A percentile compares a stretch with the other conserved stretches of the same genome.
These are phyloP conservation scores for Escallonia rubra DNA, from an alignment of 129 eudicot species.

Conservation along the genomic window DNA sequence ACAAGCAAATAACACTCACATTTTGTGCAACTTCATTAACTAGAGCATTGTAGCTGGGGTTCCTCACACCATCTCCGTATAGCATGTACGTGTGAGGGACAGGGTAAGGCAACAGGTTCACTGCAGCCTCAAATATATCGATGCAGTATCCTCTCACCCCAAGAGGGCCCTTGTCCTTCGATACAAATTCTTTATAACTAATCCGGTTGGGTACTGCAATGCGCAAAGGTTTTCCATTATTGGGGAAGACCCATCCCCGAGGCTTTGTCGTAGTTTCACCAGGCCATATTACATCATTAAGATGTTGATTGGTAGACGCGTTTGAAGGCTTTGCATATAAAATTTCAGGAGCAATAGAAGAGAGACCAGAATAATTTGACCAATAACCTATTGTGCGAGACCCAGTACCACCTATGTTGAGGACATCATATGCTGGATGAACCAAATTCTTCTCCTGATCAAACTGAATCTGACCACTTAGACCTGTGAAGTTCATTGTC, in stretches of 20 bases:
- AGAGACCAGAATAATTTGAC: constrained; percentile 83
- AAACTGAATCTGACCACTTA: constrained; percentile 61
- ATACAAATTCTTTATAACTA: constrained; percentile 58
- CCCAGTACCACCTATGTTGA: constrained; percentile 75
- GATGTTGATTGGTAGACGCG: constrained; percentile 38
- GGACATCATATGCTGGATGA: constrained; percentile 67
- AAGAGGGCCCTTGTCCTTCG: constrained; percentile 61
- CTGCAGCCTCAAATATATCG: constrained; percentile 95
- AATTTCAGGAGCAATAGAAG: constrained; percentile 62
- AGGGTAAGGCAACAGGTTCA: constrained; percentile 70
- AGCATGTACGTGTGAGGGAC: constrained; percentile 67
- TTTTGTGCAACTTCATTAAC: constrained; percentile 62
- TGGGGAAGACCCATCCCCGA: constrained; percentile 94
- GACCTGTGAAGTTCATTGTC: constrained; percentile 50
- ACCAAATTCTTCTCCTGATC: constrained; percentile 62
- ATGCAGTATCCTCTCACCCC: constrained; percentile 85
- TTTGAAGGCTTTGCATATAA: constrained; percentile 50
- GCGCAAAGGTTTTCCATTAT: constrained; percentile 72
- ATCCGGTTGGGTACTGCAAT: constrained; percentile 84
- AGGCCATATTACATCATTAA: constrained; percentile 79
- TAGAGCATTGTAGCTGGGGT: constrained; percentile 58
- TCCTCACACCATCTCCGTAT: constrained; percentile 74
- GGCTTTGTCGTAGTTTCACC: constrained; percentile 67
- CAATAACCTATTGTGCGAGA: constrained; percentile 68
- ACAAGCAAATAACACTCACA: constrained; percentile 41